These are phyloP conservation scores for Wallacemonas sp. DNA, from an alignment of 208 protist species.

Conservation along the genomic window DNA sequence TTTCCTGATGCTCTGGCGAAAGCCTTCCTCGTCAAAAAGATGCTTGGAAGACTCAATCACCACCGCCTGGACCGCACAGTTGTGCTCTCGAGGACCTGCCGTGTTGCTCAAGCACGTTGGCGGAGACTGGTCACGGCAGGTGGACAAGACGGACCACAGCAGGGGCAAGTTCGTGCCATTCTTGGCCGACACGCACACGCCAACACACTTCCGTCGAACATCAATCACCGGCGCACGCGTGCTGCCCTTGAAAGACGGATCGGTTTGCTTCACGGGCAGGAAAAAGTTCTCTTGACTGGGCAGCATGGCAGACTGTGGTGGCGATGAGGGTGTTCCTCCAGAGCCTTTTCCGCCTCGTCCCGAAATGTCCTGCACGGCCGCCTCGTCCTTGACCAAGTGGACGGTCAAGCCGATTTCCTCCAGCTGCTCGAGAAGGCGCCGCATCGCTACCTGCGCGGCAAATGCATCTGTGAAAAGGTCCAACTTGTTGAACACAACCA, in stretches of 20 bases:
- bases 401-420: conserved; percentile 71
- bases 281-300: conserved; percentile 38
- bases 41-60: conserved; percentile 90
- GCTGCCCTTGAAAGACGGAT: conserved; percentile 75
- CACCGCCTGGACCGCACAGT: conserved; percentile 74
- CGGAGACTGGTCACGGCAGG: conserved; percentile 35
- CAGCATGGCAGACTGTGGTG: conserved; percentile 7
- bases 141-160: conserved; percentile 68
- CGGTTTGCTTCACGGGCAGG: conserved; percentile 64
- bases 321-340: neutral
- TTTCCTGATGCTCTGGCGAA: conserved; percentile 52
- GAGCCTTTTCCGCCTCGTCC: neutral
- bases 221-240: conserved; percentile 59
- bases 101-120: conserved; percentile 62
- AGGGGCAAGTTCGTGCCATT: conserved; percentile 51
- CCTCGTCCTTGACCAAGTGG: conserved; percentile 42
- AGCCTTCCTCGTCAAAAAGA: conserved; percentile 88
- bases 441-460: conserved; percentile 42
- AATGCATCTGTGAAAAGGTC: conserved; percentile 73
- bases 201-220: conserved; percentile 67
- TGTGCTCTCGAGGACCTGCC: conserved; percentile 45
- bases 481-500: conserved; percentile 90
- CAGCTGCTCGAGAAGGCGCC: conserved; percentile 48
- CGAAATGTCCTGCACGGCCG: conserved; percentile 29
- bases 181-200: conserved; percentile 78